These are phyloP conservation scores for Zygnema circumcarinatum DNA, from an alignment of 139 green algal species.

Conservation along the genomic window DNA sequence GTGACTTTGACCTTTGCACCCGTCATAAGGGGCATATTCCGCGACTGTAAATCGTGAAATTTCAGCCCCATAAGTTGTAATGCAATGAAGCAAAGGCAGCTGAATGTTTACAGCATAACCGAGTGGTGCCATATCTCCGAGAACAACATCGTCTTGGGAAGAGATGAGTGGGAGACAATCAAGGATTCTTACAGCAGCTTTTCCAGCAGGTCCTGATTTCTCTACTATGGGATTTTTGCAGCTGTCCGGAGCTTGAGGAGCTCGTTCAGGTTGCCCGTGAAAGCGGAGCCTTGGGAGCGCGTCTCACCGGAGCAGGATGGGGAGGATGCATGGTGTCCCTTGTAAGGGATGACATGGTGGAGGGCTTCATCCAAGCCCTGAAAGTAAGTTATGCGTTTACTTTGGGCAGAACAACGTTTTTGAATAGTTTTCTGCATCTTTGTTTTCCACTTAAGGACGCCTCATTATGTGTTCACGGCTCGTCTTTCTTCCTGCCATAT, in stretches of 20 bases:
- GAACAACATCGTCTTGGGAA: no score
- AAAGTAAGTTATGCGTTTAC: slow-evolving; percentile 48
- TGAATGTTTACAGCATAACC: no score
- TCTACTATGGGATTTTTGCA: background rate
- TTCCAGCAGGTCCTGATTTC: no score
- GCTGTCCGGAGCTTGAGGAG: slow-evolving; percentile 85
- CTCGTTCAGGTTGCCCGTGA: slow-evolving; percentile 73
- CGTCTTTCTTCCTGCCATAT: background rate
- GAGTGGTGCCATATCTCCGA: no score
- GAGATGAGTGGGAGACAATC: no score
- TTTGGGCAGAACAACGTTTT: no score
- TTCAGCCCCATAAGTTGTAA: no score
- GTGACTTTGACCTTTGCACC: no score
- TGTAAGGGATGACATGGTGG: slow-evolving; percentile 17
- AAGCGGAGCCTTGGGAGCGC: slow-evolving; percentile 78
- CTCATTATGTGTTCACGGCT: background rate
- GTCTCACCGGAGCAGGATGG: slow-evolving; percentile 93
- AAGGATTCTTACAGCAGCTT: no score
- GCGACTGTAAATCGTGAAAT: no score
- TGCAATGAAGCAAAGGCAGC: no score
- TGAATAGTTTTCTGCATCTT: background rate
- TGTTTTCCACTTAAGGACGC: background rate
- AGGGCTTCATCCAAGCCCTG: slow-evolving; percentile 41
- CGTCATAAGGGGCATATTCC: no score
- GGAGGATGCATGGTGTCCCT: slow-evolving; percentile 92